Base-by-base conservation (phyloP, 2,329 filamentous ascomycete genomes). In the Tetracladium maxilliforme region DNA sequence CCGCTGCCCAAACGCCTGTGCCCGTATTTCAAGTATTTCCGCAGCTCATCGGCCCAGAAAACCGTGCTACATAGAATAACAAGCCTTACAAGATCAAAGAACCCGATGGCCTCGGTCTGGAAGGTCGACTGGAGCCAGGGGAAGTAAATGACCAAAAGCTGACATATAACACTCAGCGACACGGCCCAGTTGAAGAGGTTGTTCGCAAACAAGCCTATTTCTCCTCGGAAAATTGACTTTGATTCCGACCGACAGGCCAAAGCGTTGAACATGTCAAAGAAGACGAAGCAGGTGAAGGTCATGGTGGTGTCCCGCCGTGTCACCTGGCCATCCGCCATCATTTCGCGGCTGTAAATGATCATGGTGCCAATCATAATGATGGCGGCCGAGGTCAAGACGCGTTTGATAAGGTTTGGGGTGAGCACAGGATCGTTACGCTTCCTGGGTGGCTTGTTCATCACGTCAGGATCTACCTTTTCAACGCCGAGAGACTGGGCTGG, bases 221-320 rank as follows among this genome's bases (percentile, higher is more conserved):
- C 86, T 20, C 90, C 87, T 14, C 77, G 66, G 4, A 98, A 65
- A 5, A 98, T 63, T 8, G 81, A 92, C 49, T 95, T 95, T 33
- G 69, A 73, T 45, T 93, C 86, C 6, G 80, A 92, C 23, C 90
- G 81, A 52, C 90, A 98, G 10, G 82, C 77, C 13, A 98, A 62
- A 3, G 90, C 90, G 51, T 98, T 95, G 62, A 95, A 94, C 90
- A 98, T 98, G 60, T 98, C 90, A 51, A 95, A 98, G 27, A 98
- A 69, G 22, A 98, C 90, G 45, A 98, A 98, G 53, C 86, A 93
- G 6, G 90, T 98, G 47, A 98, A 98, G 1, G 90, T 95, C 80
- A 98, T 94, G 35, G 90, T 98, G 3, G 90, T 98, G 53, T 98
- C 90, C 39, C 92, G 83, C 24, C 82, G 81, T 2, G 77, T 92